Percentiles rank a stretch among this genome's conserved stretches.
These are phyloP conservation scores for Suillus luteus DNA, from an alignment of 768 basidiomycete genomes.

Conservation along the genomic window DNA sequence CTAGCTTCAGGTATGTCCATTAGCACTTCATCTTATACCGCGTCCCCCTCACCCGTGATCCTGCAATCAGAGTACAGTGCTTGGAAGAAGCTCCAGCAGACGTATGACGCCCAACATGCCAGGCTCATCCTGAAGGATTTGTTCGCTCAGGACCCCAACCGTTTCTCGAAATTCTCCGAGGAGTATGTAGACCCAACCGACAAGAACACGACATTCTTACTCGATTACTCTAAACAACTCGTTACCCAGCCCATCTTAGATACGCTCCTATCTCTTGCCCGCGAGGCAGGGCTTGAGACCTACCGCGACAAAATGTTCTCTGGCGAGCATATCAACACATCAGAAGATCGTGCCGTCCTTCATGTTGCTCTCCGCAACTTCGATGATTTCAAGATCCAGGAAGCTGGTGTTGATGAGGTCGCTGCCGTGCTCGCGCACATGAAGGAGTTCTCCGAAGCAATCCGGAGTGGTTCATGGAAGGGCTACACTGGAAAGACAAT, in stretches of 20 bases:
- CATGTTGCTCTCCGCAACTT: constrained; percentile 89
- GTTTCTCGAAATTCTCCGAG: constrained; percentile 84
- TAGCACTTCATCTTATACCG: neutral
- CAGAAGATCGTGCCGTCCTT: constrained; percentile 94
- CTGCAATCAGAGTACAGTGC: constrained; percentile 69
- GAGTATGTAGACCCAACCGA: constrained; percentile 70
- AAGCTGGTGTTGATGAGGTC: constrained; percentile 84
- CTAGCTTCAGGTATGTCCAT: constrained; percentile 54
- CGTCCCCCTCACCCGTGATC: constrained; percentile 10
- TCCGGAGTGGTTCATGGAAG: constrained; percentile 89
- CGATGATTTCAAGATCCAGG: constrained; percentile 77
- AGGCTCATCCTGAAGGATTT: constrained; percentile 89
- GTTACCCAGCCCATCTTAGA: constrained; percentile 83
- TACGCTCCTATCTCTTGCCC: constrained; percentile 75
- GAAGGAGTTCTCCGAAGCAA: constrained; percentile 80
- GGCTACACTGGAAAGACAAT: constrained; percentile 97
- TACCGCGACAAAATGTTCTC: constrained; percentile 92
- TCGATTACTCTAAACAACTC: constrained; percentile 97
- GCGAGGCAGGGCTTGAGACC: constrained; percentile 84
- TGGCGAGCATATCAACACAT: constrained; percentile 98
- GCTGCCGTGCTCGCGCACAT: constrained; percentile 85
- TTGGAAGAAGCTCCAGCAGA: constrained; percentile 89
- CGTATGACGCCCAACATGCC: constrained; percentile 72
- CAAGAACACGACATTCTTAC: constrained; percentile 75
- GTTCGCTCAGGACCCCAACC: constrained; percentile 83